These are phyloP conservation scores for Kwoniella shivajii DNA, from an alignment of 1,284 basidiomycete species.

Conservation along the genomic window DNA sequence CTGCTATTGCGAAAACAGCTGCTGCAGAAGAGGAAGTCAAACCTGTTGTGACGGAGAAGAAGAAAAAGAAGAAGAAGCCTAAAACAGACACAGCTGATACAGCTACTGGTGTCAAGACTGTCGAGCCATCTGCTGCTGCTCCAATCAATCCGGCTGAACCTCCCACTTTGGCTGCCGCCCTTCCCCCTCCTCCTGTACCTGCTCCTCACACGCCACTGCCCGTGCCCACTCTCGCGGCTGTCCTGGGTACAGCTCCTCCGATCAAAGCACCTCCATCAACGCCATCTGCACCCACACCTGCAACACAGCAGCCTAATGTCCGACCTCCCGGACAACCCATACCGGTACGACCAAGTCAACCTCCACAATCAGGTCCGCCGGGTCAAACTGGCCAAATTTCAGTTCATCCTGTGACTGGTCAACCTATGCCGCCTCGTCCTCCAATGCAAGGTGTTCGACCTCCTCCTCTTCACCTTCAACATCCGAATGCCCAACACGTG, in stretches of 20 bases:
- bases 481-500: neutral
- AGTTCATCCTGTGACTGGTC: constrained; percentile 5
- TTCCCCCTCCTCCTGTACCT: constrained; percentile 11
- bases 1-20: too few relatives aligned
- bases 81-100: constrained; percentile 15
- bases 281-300: neutral
- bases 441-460: constrained; percentile 15
- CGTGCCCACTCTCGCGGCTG: constrained; percentile 9
- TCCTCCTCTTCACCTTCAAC: neutral
- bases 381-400: too few relatives aligned
- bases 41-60: constrained; percentile 18
- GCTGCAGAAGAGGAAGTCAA: constrained; percentile 12
- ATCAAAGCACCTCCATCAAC: neutral
- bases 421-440: constrained; percentile 8
- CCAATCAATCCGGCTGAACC: constrained; percentile 9
- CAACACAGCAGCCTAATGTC: constrained; percentile 2
- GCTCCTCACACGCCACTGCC: constrained; percentile 5
- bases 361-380: neutral
- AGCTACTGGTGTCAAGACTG: neutral
- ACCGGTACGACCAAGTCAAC: constrained; percentile 4
- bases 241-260: neutral
- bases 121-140: too few relatives aligned
- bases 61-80: constrained; percentile 30
- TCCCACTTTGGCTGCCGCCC: constrained; percentile 16
- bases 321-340: constrained; percentile 5